Base-by-base conservation (phyloP, 371 early-diverging fungal genomes). In the Circinella minor region DNA sequence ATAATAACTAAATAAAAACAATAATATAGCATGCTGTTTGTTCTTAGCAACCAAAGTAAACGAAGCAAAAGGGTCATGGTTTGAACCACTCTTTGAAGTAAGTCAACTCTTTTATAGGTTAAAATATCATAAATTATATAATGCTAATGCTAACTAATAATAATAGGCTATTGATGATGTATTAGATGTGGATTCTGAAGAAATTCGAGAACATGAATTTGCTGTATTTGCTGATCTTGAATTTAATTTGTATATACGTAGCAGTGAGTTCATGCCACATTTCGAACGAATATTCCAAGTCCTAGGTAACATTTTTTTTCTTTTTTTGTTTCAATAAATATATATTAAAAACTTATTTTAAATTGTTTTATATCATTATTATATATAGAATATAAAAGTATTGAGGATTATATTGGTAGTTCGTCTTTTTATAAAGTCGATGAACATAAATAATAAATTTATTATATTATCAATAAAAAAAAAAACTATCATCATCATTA, bases 131-230 rank as follows among this genome's bases (percentile, higher is more conserved):
- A 43, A 9, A 43, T 10, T 10, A 37, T 17, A 39, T 4, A 60
- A 17, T 36, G 5, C 10, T 38, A 55, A 38, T 36, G n/a, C 20
- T 69, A n/a, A 34, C 7, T 17, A 6, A 54, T 47, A n/a, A 51
- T 4, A 38, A 49, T 71, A 73, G 78, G 79, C 81, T 17, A 78
- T 81, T 43, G 79, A 83, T 69, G 71, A 75, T 72, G 73, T 88
- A 38, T 79, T 97, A 61, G 90, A 90, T 47, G 88, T 97, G 5
- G 83, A 91, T 38, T 77, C 89, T 14, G 91, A 93, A 74, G 92
- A 94, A 36, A 88, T 98, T 20, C 84, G 86, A 55, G 90, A 90
- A n/a, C 85, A 92, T 60, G 98, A 97, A 78, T 96, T 96, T 77
- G 73, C 87, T 37, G 92, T 94, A 3, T 97, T 94, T 86, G 87